A percentile compares a stretch with the other conserved stretches of the same genome.
phyloP scores from a whole-genome alignment of 768 basidiomycete genomes.

The Boletellus ananas region DNA sequence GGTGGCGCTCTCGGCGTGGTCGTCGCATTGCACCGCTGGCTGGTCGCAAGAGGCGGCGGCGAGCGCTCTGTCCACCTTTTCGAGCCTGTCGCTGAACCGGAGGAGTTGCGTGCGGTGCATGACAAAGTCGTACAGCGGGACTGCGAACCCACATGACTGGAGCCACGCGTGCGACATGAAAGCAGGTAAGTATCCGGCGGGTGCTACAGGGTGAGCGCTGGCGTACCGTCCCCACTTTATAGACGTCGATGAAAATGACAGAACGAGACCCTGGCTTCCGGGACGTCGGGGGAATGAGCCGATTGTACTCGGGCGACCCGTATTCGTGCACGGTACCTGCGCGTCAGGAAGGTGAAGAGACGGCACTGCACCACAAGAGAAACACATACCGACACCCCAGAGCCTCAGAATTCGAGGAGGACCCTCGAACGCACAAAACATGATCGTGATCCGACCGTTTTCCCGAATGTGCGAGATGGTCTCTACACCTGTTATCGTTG shows the following conservation, averaged over 20 bases:
- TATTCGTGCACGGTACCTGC: constrained; percentile 60
- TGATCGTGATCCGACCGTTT: constrained; percentile 59
- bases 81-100: constrained; percentile 38
- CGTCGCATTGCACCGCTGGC: not conserved
- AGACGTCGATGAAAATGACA: constrained; percentile 56
- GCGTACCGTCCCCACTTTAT: constrained; percentile 50
- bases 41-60: not conserved
- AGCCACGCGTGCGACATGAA: too few species aligned
- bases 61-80: constrained; percentile 36
- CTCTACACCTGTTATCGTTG: constrained; percentile 43
- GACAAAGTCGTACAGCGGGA: constrained; percentile 59
- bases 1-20: not conserved
- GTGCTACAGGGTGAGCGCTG: not conserved
- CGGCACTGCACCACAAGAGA: too few species aligned
- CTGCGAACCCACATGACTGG: constrained; percentile 67
- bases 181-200: not conserved
- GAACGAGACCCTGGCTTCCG: constrained; percentile 59
- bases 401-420: constrained; percentile 56
- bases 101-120: constrained; percentile 52
- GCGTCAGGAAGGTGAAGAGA: not conserved
- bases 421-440: constrained; percentile 61
- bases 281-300: constrained; percentile 42
- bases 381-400: constrained; percentile 49
- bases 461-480: constrained; percentile 61
- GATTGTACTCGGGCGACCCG: constrained; percentile 57